Conservation (phyloP, 331 rosid species). For the Acacia concinna region DNA sequence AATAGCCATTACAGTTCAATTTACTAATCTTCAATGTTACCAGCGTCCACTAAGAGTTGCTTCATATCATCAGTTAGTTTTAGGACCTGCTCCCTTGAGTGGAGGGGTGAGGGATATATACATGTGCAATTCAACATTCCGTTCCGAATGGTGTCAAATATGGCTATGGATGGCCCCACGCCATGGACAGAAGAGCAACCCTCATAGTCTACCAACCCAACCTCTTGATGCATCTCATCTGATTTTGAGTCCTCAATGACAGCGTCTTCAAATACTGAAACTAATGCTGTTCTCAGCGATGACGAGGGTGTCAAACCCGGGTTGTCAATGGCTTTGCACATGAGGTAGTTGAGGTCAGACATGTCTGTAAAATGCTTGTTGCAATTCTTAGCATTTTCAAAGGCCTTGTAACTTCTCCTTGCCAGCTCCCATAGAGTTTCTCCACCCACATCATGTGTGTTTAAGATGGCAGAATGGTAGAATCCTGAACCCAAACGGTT, state of each 20-base stretch:
- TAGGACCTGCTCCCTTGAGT: constrained; percentile 79
- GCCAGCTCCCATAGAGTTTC: constrained; percentile 84
- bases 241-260: constrained; percentile 45
- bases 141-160: constrained; percentile 64
- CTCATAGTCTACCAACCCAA: constrained; percentile 72
- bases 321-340: constrained; percentile 82
- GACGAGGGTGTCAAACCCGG: constrained; percentile 73
- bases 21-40: constrained; percentile 29
- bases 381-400: constrained; percentile 52
- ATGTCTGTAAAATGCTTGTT: constrained; percentile 94
- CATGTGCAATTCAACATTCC: constrained; percentile 68
- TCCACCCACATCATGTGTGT: constrained; percentile 73
- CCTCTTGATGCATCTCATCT: constrained; percentile 31
- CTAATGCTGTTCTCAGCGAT: constrained; percentile 67
- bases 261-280: constrained; percentile 78
- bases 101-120: constrained; percentile 81
- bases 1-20: constrained; percentile 17
- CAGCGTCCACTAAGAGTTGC: constrained; percentile 56
- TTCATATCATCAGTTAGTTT: constrained; percentile 65
- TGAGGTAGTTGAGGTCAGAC: constrained; percentile 90
- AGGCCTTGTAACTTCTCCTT: constrained; percentile 58
- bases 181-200: constrained; percentile 87
- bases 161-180: constrained; percentile 83
- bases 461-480: constrained; percentile 86
- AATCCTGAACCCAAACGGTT: constrained; percentile 56